Evolutionary conservation across 495 filamentous ascomycete genomes (phyloP), one percentile per base, ranked within the genome.

Genomic region (Podospora tetraspora): DNA sequence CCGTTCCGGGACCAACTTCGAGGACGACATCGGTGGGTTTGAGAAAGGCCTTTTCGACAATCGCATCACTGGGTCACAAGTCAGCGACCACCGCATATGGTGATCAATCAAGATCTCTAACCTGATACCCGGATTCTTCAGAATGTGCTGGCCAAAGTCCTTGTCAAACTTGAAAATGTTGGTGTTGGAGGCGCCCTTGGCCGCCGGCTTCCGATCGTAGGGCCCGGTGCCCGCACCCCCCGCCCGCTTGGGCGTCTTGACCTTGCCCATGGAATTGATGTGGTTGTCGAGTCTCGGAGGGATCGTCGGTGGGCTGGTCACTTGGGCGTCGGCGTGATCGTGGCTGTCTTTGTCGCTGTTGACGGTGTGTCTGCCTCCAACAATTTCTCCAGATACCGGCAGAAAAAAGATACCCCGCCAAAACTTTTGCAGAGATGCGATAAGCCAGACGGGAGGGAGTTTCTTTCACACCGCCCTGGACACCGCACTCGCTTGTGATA

Each of bases 101-200:
- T 1, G 25, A 25, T 25, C 25, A 2, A 25, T 2, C 25, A 25
- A 25, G 2, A 3, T 25, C 1, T 27, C 27, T 27, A 6, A 27
- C 64, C 64, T 92, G 67, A 98, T 92, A 67, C 92, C 93, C 21
- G 94, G 94, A 79, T 98, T 97, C 81, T 96, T 97, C 72, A 98
- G 84, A 65, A 98, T 92, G 79, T 98, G 94, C 81, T 98, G 94
- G 69, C 94, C 80, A 61, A 76, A 78, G 67, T 82, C 80, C 68
- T 81, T 82, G 76, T 81, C 82, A 76, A 86, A 86, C 71, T 85
- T 85, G 85, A 97, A 97, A 79, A 97, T 90, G 73, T 91, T 92
- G 80, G 95, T 90, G 69, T 85, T 87, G 52, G 83, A 79, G 30
- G 84, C 80, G 78, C 77, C 65, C 80, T 73, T 72, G 52, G 70